Evolutionary conservation across 2,329 filamentous ascomycete species (phyloP).

Genomic region (Fusarium hainanense): DNA sequence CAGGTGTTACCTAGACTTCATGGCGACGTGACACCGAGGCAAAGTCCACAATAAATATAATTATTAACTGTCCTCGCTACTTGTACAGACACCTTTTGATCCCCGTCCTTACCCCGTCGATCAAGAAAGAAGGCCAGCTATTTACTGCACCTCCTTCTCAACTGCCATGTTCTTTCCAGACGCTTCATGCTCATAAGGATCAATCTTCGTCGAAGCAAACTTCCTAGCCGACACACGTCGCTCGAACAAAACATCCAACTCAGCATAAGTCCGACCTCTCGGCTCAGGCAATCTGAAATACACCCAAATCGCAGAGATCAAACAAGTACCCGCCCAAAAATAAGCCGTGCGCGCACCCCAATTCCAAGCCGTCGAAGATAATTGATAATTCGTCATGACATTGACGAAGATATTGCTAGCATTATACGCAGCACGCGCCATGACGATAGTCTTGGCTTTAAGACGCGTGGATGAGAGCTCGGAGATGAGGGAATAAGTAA

Average conservation of each 20-base stretch:
- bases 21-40: not conserved
- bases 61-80: not conserved
- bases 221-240: slow-evolving; percentile 53
- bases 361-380: slow-evolving; percentile 59
- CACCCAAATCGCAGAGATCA: slow-evolving; percentile 61
- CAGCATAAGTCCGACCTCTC: slow-evolving; percentile 59
- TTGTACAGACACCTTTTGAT: not conserved
- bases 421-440: slow-evolving; percentile 58
- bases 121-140: no score
- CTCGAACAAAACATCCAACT: slow-evolving; percentile 58
- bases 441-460: slow-evolving; percentile 65
- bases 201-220: slow-evolving; percentile 54
- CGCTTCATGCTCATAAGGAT: slow-evolving; percentile 47
- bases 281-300: slow-evolving; percentile 65
- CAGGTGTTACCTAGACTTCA: slow-evolving; percentile 48
- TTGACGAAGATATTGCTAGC: slow-evolving; percentile 63
- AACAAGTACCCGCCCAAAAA: slow-evolving; percentile 61
- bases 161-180: slow-evolving; percentile 7
- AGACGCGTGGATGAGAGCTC: slow-evolving; percentile 66
- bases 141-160: slow-evolving; percentile 24
- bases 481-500: slow-evolving; percentile 63
- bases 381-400: slow-evolving; percentile 61
- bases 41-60: not conserved
- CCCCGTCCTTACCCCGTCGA: accelerated
- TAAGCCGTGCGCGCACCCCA: slow-evolving; percentile 61